Base-by-base conservation (phyloP, 2,329 filamentous ascomycete species). In the Arthrobotrys sphaeroides region DNA sequence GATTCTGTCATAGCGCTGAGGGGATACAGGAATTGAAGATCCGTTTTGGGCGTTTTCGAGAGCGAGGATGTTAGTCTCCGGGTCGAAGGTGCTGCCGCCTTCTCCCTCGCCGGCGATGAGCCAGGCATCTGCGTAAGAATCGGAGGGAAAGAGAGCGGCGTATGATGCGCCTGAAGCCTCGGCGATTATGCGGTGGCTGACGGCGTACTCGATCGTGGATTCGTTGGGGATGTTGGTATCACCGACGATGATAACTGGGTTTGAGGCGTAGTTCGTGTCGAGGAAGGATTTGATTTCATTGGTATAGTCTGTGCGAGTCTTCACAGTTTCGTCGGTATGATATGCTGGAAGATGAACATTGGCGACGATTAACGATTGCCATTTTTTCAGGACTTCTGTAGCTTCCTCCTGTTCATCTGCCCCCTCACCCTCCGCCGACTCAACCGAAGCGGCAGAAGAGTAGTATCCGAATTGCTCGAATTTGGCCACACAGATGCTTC, bases 1-100 rank as follows among this genome's bases (percentile, higher is more conserved):
- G 47, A 91, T 88, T 33, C 89, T 84, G 78, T 91, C 89, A 74
- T 90, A 91, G 53, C 90, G 83, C 79, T 91, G 89, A 1, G 89
- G 88, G 18, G 33, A 3, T 10, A 64, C 88, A 84, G 16, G 78
- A 38, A 77, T 85, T 85, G 53, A 87, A 84, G 51, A 81, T 0
- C 84, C 84, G 49, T 80, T 82, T 2, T 83, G 83, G 0, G 86
- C 84, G 2, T 85, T 85, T 9, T 84, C 82, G 0, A 85, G 84
- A 2, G 89, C 88, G 10, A 90, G 83, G 0, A 81, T 80, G 78
- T 91, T 91, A 4, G 82, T 81, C 1, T 82, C 81, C 0, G 89
- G 89, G 78, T 91, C 86, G 79, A 89, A 91, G 0, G 89, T 91
- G 2, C 88, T 87, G 0, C 88, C 89, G 74, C 88, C 84, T 79